Evolutionary conservation across 2,329 filamentous ascomycete species (phyloP), one percentile per base, ranked within the genome.

Genomic region (Orbilia quercus): DNA sequence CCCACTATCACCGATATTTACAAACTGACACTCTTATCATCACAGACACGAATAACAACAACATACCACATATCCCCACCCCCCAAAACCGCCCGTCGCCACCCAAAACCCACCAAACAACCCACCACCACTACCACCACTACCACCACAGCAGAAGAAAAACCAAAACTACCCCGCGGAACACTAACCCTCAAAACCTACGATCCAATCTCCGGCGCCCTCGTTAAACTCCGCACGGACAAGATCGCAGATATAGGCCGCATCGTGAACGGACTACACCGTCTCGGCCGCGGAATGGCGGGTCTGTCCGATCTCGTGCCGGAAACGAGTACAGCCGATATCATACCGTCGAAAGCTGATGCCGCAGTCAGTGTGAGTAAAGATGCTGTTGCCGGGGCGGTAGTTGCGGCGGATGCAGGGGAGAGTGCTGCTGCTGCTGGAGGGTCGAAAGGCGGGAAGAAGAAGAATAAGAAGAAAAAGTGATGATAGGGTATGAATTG

Each of bases 201-300:
- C 82, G 91, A 97, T 80, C 90, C 95, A 0, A 83, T 83, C 44
- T 90, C 89, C 62, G 95, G 95, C 78, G 89, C 89, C 67, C 89
- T 89, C 74, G 85, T 99, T 75, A 96, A 97, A 82, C 98, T 97
- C 84, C 86, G 87, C 80, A 99, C 95, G 36, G 90, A 89, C 79
- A 96, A 96, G 82, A 91, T 90, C 18, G 91, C 91, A 18, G 94
- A 98, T 82, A 92, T 99, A 7, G 89, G 90, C 22, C 85, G 95
- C 25, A 82, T 99, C 78, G 87, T 99, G 66, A 87, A 88, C 57
- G 87, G 89, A 45, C 81, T 99, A 75, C 92, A 92, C 0, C 85
- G 87, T 66, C 81, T 97, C 76, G 91, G 89, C n/a, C 85, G 88
- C 62, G 82, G 84, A 4, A 87, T 87, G 82, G 51, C 58, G 6